Evolutionary conservation across 495 filamentous ascomycete genomes (phyloP).

Genomic region (Lentithecium fluviatile): DNA sequence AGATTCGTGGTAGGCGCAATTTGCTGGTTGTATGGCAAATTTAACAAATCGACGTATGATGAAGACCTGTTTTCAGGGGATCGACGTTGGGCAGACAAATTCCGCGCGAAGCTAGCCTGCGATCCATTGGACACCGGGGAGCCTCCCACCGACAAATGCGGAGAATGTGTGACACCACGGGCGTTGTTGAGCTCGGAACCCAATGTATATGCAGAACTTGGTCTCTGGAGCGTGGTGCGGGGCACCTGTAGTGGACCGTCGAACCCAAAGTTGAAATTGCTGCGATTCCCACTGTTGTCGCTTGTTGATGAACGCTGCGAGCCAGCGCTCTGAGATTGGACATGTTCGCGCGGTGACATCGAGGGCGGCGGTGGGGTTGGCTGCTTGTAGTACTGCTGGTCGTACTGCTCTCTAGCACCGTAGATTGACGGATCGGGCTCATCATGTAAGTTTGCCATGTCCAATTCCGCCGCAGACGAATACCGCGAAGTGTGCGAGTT

Average conservation of each 20-base stretch:
- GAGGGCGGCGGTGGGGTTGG: slow-evolving; percentile 29
- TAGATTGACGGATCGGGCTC: slow-evolving; percentile 36
- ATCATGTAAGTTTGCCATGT: slow-evolving; percentile 13
- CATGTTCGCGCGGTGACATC: slow-evolving; percentile 7
- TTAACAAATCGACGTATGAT: slow-evolving; percentile 81
- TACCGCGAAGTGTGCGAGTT: slow-evolving; percentile 25
- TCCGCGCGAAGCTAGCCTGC: slow-evolving; percentile 34
- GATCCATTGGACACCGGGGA: slow-evolving; percentile 46
- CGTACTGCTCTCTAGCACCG: slow-evolving; percentile 43
- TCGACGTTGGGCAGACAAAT: slow-evolving; percentile 41
- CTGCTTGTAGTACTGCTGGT: slow-evolving; percentile 54
- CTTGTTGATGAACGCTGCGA: slow-evolving; percentile 33
- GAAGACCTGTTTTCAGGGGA: slow-evolving; percentile 75
- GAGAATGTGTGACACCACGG: slow-evolving; percentile 62
- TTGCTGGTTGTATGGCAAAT: slow-evolving; percentile 84
- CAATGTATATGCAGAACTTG: slow-evolving; percentile 68
- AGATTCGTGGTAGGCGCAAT: slow-evolving; percentile 69
- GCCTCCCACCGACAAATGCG: slow-evolving; percentile 50
- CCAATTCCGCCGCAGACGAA: slow-evolving; percentile 30
- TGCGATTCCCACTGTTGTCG: slow-evolving; percentile 17
- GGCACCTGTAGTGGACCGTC: slow-evolving; percentile 33
- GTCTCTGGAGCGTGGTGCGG: slow-evolving; percentile 60
- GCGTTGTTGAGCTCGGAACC: slow-evolving; percentile 62
- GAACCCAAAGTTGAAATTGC: slow-evolving; percentile 23
- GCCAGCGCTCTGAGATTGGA: slow-evolving; percentile 30